phyloP scores from a whole-genome alignment of 2,329 filamentous ascomycete species.

The Trichophyton verrucosum region DNA sequence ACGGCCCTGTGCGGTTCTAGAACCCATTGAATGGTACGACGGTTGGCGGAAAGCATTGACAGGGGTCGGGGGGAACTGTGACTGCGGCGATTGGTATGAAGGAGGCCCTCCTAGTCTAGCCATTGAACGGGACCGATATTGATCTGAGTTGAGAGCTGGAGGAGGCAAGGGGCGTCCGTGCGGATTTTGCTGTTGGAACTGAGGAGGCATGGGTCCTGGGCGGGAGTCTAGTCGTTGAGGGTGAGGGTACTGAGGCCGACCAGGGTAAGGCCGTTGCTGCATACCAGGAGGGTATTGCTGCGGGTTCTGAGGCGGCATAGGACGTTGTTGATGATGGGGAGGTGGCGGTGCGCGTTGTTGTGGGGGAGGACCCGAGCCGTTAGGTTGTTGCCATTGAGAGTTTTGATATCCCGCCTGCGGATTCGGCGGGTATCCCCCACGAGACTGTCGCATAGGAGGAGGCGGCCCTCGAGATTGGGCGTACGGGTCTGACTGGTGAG shows the following conservation, averaged over 20 bases:
- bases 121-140: conserved; percentile 86
- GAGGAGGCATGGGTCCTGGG: conserved; percentile 37
- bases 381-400: conserved; percentile 24
- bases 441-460: conserved; percentile 33
- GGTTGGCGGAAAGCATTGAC: conserved; percentile 68
- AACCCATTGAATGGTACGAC: conserved; percentile 50
- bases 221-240: conserved; percentile 58
- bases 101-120: conserved; percentile 62
- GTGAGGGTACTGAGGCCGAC: conserved; percentile 58
- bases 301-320: neutral
- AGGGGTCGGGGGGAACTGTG: conserved; percentile 50
- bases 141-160: conserved; percentile 69
- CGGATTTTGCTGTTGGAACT: conserved; percentile 48
- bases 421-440: conserved; percentile 32
- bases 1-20: conserved; percentile 83
- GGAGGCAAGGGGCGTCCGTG: conserved; percentile 47
- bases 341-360: conserved; percentile 14
- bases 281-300: conserved; percentile 39
- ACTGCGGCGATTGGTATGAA: conserved; percentile 53
- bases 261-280: conserved; percentile 50
- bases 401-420: conserved; percentile 30
- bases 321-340: conserved; percentile 18
- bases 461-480: conserved; percentile 25
- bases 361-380: conserved; percentile 17
- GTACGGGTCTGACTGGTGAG: conserved; percentile 35